Evolutionary conservation across 495 filamentous ascomycete species (phyloP), one percentile per base, ranked within the genome.

Genomic region (Xylaria nigripes): DNA sequence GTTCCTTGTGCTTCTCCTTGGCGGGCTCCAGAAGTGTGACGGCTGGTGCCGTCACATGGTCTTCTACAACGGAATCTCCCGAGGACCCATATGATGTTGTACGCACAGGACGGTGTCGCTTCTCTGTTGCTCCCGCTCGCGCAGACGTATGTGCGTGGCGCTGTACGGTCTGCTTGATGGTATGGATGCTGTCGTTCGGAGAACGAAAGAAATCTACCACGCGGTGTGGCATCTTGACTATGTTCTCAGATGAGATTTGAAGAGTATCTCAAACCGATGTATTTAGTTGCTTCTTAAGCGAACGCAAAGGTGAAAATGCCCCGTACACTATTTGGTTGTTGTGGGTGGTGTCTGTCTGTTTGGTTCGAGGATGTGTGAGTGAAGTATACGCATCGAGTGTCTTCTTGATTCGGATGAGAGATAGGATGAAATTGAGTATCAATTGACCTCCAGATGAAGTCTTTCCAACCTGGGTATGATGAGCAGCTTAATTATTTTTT

Each of bases 121-220:
- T 27, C 55, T 61, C 50, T 45, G 51, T 18, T 19, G 70, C 64
- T 3, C 48, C 50, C 18, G 53, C 53, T 50, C 58, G 55, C 16
- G 62, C 51, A 18, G 40, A 51, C 24, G 64, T 61, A 41, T 43
- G 59, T 25, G 57, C 55, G 30, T 58, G 64, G 47, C 65, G 62
- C 27, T 65, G 62, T 23, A 67, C 60, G 7, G 65, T 65, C 40
- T 63, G 56, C 54, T 66, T 68, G 51, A 68, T 66, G 52, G 44
- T 61, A 55, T 62, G 58, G 45, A 66, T 63, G 51, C 57, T 55
- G 58, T 63, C 60, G 56, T 62, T 64, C 10, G 75, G 72, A 23
- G 68, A 66, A 52, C 72, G 62, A 56, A 81, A 73, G 55, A 79
- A 77, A 51, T 73, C 68, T 38, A 69, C 65, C 53, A 80, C 75